Evolutionary conservation across 345 rosid species (phyloP), one percentile per base, ranked within the genome.

Genomic region (Geranium rotundifolium): DNA sequence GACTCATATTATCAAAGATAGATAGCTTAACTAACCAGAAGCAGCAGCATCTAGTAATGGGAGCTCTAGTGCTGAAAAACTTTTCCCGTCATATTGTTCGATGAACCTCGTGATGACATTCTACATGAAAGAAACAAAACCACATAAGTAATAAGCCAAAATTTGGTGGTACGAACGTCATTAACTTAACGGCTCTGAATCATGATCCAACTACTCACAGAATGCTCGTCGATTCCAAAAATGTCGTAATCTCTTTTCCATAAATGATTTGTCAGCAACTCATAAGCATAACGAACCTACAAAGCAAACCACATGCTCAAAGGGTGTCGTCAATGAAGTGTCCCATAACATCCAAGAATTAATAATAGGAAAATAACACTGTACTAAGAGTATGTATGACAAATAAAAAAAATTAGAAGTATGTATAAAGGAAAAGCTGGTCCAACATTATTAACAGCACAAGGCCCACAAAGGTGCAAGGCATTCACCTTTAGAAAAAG

Each of bases 171-270:
- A 57, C 5, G 10, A 20, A 57, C 17, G 8, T 10, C 27, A 57
- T 7, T 0, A 57, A 19, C 27, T 23, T 57, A 10, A 59, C 29
- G 18, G 37, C 8, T 29, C 62, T 29, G 17, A 27, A n/a, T 31
- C 39, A 66, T 57, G 56, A 61, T 19, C 12, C 16, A 66, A 68
- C 29, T 65, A 82, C 96, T 81, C 76, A 89, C 98, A 57, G 39
- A 71, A 56, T 87, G 80, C 76, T 92, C 93, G 67, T 92, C 95
- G 69, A 92, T 74, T 63, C 84, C 82, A 69, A 84, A 92, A 7
- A 80, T 19, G 63, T 87, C 96, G 76, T 85, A 92, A 67, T 89
- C 84, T 69, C 93, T 80, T 83, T 85, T 92, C 95, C 91, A 85
- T 50, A 77, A 59, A 54, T 77, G 78, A 82, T 89, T 81, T 5